A percentile compares a stretch with the other conserved stretches of the same genome.
phyloP scores from a whole-genome alignment of 2,329 filamentous ascomycete genomes.

The Penicillium sclerotiorum region DNA sequence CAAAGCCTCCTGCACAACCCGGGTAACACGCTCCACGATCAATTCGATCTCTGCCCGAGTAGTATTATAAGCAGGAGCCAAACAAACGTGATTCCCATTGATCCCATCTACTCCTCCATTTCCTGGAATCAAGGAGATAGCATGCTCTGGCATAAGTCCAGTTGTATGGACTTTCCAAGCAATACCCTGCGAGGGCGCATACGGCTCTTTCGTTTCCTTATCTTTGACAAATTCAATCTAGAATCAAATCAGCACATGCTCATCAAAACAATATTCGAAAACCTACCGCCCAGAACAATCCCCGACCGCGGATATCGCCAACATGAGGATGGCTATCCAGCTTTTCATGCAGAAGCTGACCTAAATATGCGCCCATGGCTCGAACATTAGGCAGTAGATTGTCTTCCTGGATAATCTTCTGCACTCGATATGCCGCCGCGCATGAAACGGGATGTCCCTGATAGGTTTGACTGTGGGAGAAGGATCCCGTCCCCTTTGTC shows the following conservation, averaged over 20 bases:
- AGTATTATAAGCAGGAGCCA: conserved; percentile 58
- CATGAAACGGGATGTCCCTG: conserved; percentile 58
- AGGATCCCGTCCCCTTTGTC: conserved; percentile 45
- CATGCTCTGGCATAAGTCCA: conserved; percentile 43
- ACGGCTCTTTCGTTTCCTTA: conserved; percentile 54
- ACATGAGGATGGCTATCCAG: conserved; percentile 51
- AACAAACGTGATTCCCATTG: conserved; percentile 56
- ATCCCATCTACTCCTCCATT: conserved; percentile 54
- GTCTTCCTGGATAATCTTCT: conserved; percentile 55
- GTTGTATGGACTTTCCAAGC: conserved; percentile 51
- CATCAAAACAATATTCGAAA: no score
- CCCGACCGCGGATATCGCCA: conserved; percentile 57
- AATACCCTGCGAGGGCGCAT: conserved; percentile 45
- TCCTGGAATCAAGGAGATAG: conserved; percentile 57
- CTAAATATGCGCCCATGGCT: conserved; percentile 33
- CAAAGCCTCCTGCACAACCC: conserved; percentile 45
- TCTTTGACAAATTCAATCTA: conserved; percentile 60
- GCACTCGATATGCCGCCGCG: conserved; percentile 54
- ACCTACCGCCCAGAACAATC: conserved; percentile 58
- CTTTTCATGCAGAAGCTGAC: conserved; percentile 44
- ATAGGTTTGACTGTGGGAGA: conserved; percentile 61
- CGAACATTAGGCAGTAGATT: conserved; percentile 49
- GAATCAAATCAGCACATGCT: conserved; percentile 5
- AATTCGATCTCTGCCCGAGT: conserved; percentile 50
- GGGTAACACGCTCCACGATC: conserved; percentile 50